A percentile compares a stretch with the other conserved stretches of the same genome.
Conservation (phyloP, 2,329 filamentous ascomycete genomes). For the Aspergillus latus region DNA sequence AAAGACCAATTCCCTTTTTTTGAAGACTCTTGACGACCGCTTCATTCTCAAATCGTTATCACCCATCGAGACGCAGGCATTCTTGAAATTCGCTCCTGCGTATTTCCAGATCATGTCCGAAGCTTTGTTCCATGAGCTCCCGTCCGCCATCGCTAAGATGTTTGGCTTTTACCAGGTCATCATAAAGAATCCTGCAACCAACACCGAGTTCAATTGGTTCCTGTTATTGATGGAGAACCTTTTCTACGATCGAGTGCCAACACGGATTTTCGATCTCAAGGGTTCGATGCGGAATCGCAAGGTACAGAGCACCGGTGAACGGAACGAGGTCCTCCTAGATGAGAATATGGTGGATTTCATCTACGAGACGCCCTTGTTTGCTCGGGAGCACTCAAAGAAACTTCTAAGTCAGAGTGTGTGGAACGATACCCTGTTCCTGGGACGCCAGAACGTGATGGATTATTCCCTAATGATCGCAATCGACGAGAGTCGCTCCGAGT, state of each 20-base stretch:
- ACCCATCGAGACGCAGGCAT: conserved; percentile 87
- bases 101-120: conserved; percentile 98
- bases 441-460: conserved; percentile 97
- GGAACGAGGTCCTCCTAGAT: conserved; percentile 92
- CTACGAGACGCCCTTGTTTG: conserved; percentile 93
- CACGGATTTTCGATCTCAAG: conserved; percentile 91
- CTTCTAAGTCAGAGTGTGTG: conserved; percentile 87
- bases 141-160: conserved; percentile 98
- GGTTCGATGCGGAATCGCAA: conserved; percentile 98
- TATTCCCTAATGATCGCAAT: conserved; percentile 98
- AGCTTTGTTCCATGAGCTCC: conserved; percentile 89
- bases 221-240: conserved; percentile 95
- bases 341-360: conserved; percentile 99
- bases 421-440: conserved; percentile 96
- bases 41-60: conserved; percentile 91
- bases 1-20: conserved; percentile 94
- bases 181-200: conserved; percentile 90
- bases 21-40: conserved; percentile 93
- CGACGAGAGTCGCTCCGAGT: conserved; percentile 82
- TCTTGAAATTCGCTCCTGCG: conserved; percentile 90
- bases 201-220: conserved; percentile 91
- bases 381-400: conserved; percentile 94
- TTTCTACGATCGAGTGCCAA: conserved; percentile 90
- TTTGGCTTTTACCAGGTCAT: conserved; percentile 96
- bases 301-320: conserved; percentile 91